A percentile compares a stretch with the other conserved stretches of the same genome.
phyloP scores from a whole-genome alignment of 2,329 filamentous ascomycete genomes.

The Monilinia fructigena region DNA sequence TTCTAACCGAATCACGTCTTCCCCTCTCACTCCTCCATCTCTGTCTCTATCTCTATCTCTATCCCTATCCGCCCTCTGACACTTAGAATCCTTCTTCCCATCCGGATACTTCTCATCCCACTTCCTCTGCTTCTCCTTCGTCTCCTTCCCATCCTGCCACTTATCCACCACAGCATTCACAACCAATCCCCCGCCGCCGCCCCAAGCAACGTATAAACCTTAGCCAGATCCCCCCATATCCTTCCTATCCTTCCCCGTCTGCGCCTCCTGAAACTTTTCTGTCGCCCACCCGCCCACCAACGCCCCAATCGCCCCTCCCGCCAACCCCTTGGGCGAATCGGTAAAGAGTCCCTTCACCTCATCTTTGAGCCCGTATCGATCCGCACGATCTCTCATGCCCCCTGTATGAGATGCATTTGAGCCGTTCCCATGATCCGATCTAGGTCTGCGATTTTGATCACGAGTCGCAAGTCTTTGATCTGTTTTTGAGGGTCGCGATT shows the following conservation, averaged over 20 bases:
- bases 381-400: conserved; percentile 3
- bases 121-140: conserved; percentile 23
- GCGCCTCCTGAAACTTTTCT: conserved; percentile 29
- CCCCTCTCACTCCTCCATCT: background rate
- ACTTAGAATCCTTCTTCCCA: background rate
- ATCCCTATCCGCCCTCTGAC: background rate
- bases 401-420: background rate
- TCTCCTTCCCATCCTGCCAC: conserved; percentile 30
- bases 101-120: conserved; percentile 21
- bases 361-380: conserved; percentile 27
- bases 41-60: conserved; percentile 11
- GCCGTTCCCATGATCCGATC: background rate
- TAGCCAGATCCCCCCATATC: conserved; percentile 24
- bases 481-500: background rate
- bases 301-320: conserved; percentile 32
- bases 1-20: background rate
- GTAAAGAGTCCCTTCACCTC: conserved; percentile 32
- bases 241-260: conserved; percentile 26
- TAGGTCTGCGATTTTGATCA: background rate
- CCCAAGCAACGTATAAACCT: conserved; percentile 33
- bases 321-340: conserved; percentile 27
- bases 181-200: conserved; percentile 35
- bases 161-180: conserved; percentile 35
- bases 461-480: background rate
- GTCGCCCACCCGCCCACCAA: conserved; percentile 35